These are phyloP conservation scores for Emergomyces pasteurianus DNA, from an alignment of 2,329 filamentous ascomycete species.

Conservation along the genomic window DNA sequence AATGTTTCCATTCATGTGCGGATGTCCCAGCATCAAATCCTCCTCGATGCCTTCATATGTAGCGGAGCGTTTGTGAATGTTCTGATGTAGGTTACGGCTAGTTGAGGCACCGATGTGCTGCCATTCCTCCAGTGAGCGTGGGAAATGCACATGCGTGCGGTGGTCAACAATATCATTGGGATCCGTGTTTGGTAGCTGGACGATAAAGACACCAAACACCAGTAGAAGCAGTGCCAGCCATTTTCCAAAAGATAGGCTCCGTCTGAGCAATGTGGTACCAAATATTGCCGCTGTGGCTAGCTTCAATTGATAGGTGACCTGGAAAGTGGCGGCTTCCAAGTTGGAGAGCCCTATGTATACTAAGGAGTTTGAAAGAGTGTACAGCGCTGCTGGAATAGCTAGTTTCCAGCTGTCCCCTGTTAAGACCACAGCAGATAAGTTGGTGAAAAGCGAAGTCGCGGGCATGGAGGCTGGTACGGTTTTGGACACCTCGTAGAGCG, in stretches of 20 bases:
- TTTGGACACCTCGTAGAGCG: constrained; percentile 74
- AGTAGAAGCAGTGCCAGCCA: constrained; percentile 74
- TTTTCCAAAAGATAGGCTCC: constrained; percentile 56
- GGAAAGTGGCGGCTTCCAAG: constrained; percentile 82
- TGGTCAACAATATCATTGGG: constrained; percentile 44
- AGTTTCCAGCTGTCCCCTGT: constrained; percentile 90
- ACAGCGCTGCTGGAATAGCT: constrained; percentile 74
- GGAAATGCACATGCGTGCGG: constrained; percentile 51
- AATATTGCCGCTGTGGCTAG: constrained; percentile 84
- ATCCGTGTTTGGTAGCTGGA: constrained; percentile 57
- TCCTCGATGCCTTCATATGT: constrained; percentile 80
- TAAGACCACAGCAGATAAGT: constrained; percentile 71
- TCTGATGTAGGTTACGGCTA: constrained; percentile 34
- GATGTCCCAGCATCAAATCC: constrained; percentile 41
- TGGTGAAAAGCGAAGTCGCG: constrained; percentile 65
- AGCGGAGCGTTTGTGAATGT: constrained; percentile 59
- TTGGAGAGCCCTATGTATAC: constrained; percentile 90
- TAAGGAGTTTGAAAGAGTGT: constrained; percentile 85
- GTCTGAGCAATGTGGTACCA: constrained; percentile 64
- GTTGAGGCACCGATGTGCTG: constrained; percentile 38
- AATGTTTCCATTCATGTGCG: constrained; percentile 62
- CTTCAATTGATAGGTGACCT: constrained; percentile 88
- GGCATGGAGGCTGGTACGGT: constrained; percentile 67
- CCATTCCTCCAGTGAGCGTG: constrained; percentile 64
- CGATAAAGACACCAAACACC: constrained; percentile 69